Evolutionary conservation across 441 rosid species (phyloP), one percentile per base, ranked within the genome.

Genomic region (Populus hybrid): DNA sequence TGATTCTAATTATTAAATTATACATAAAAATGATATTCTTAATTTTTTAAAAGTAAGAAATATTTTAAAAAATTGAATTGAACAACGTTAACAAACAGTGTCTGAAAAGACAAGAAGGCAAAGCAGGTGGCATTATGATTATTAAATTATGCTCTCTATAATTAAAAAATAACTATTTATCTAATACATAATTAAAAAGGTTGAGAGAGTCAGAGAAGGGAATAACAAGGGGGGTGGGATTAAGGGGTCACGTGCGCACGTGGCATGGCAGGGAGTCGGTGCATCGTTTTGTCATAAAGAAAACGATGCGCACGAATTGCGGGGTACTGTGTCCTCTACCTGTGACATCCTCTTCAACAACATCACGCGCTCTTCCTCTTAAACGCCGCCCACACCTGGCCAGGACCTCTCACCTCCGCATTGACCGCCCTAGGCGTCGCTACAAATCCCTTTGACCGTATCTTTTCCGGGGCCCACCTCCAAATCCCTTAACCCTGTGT

Each of bases 241-340:
- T 64, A 6, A 73, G 82, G 79, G 11, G 78, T 89, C 91, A 93
- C 90, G 91, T 91, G 94, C 79, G 91, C 97, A 93, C 92, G 91
- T 93, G 94, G 45, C 80, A 72, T 69, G 81, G 74, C 86, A 85
- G 86, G 28, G 86, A 90, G 93, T 93, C 92, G 93, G 93, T 93
- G 91, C 90, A 79, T 89, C 90, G 83, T 83, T 33, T 80, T 75
- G 69, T 82, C 89, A 77, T 82, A 72, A 86, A 83, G 67, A 84
- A 87, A 85, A 73, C n/a, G 82, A 83, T 70, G 82, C 88, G 91
- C 94, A 90, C 91, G 92, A 85, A 85, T 86, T 69, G 64, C 72
- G 72, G 71, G 14, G 53, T 14, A 31, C 63, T 42, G 74, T 61
- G 63, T 70, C 26, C 74, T 72, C 42, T 72, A 56, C 75, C 64